phyloP scores from a whole-genome alignment of 108 stramenopile species.

The Parmales sp. region DNA sequence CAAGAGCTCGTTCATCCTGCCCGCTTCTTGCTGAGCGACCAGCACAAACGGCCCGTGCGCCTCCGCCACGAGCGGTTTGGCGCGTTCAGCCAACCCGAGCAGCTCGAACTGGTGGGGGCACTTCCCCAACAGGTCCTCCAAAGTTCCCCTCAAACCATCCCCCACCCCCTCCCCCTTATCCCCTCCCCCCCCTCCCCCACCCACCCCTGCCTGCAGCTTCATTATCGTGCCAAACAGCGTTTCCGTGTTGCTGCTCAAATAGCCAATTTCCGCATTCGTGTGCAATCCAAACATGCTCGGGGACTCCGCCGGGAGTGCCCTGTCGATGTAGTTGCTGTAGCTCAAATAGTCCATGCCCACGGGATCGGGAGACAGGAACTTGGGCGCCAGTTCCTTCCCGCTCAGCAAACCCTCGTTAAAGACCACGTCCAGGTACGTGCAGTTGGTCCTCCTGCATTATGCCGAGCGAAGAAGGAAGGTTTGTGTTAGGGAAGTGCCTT shows the following conservation, averaged over 20 bases:
- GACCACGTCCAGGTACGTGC: conserved; percentile 34
- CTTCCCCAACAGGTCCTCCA: conserved; percentile 32
- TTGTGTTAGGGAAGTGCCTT: no score
- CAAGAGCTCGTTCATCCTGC: conserved; percentile 49
- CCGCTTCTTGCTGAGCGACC: conserved; percentile 48
- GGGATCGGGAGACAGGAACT: conserved; percentile 38
- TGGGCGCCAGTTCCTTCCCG: conserved; percentile 44
- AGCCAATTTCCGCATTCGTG: conserved; percentile 54
- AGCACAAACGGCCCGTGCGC: conserved; percentile 43
- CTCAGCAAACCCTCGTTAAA: conserved; percentile 9
- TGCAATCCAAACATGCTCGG: conserved; percentile 53
- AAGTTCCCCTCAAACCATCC: conserved; percentile 14
- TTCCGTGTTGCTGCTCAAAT: conserved; percentile 38
- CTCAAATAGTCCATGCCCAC: conserved; percentile 29
- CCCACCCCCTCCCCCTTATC: conserved; percentile 1
- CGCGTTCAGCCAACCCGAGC: conserved; percentile 28
- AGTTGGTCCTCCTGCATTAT: conserved; percentile 42
- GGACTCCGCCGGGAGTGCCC: conserved; percentile 37
- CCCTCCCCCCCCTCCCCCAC: not conserved
- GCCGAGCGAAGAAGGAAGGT: no score
- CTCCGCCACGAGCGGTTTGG: conserved; percentile 35
- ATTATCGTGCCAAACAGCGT: conserved; percentile 35
- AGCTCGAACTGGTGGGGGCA: conserved; percentile 43
- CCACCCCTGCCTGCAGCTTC: conserved; percentile 12
- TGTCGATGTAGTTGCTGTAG: conserved; percentile 29